Percentiles rank a stretch among this genome's conserved stretches.
Evolutionary conservation across 2,329 filamentous ascomycete species (phyloP).

Genomic region (Sphaerulina musiva): DNA sequence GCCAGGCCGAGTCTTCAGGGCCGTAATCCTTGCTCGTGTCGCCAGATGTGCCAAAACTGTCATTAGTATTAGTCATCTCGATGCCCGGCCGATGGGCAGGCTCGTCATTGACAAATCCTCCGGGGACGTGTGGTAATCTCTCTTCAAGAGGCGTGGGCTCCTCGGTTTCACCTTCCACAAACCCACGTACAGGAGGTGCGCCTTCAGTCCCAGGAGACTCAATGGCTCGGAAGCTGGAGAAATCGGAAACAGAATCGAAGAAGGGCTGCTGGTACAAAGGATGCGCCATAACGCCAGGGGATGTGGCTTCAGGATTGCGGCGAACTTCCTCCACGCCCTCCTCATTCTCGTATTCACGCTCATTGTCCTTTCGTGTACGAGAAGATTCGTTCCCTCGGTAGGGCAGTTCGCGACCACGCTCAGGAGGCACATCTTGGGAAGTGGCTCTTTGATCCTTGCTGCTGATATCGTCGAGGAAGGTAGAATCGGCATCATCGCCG

Average conservation of each 20-base stretch:
- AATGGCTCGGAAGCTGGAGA: slow-evolving; percentile 25
- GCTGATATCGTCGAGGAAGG: slow-evolving; percentile 6
- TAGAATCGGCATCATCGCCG: slow-evolving; percentile 4
- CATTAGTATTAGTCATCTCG: not conserved
- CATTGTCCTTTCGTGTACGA: slow-evolving; percentile 12
- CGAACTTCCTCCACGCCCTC: slow-evolving; percentile 12
- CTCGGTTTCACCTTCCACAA: slow-evolving; percentile 41
- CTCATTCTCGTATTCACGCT: slow-evolving; percentile 7
- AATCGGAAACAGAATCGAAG: slow-evolving; percentile 39
- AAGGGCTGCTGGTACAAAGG: slow-evolving; percentile 35
- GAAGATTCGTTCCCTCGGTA: slow-evolving; percentile 5
- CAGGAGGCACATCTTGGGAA: slow-evolving; percentile 3
- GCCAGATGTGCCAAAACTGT: not conserved
- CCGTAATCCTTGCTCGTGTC: slow-evolving; percentile 3
- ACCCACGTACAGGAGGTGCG: slow-evolving; percentile 31
- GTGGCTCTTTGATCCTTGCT: not conserved
- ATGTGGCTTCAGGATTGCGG: slow-evolving; percentile 3
- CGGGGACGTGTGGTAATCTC: slow-evolving; percentile 52
- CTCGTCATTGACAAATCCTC: slow-evolving; percentile 47
- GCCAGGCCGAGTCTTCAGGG: slow-evolving; percentile 26
- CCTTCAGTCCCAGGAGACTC: slow-evolving; percentile 31
- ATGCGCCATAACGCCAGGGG: not conserved
- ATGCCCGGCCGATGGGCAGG: slow-evolving; percentile 11
- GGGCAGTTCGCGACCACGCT: slow-evolving; percentile 2
- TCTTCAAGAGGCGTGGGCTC: slow-evolving; percentile 53